phyloP scores from a whole-genome alignment of 257 asterid genomes.

The Datura wrightii region DNA sequence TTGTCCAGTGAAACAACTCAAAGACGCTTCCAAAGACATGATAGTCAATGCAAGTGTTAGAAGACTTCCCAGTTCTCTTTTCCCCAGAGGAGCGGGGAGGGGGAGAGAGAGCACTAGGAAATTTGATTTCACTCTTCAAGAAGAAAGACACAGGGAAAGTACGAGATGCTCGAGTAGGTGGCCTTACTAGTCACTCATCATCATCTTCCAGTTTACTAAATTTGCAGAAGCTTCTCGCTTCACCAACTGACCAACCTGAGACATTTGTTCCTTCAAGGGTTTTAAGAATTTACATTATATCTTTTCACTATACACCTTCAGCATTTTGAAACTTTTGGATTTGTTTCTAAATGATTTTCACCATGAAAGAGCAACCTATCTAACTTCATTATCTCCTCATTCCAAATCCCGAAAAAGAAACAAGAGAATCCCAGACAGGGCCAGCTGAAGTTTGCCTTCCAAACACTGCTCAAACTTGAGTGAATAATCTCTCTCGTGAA shows the following conservation, averaged over 20 bases:
- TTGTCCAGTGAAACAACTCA: constrained; percentile 2
- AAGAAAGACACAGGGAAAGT: constrained; percentile 11
- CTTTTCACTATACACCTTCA: neutral
- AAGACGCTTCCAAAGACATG: constrained; percentile 11
- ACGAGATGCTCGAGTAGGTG: constrained; percentile 10
- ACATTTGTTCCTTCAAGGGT: constrained; percentile 21
- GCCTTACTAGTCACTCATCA: constrained; percentile 14
- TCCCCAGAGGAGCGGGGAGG: neutral
- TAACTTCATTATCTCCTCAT: constrained; percentile 27
- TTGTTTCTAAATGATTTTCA: constrained; percentile 14
- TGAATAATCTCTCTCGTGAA: neutral
- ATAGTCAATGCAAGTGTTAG: constrained; percentile 21
- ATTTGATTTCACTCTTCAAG: constrained; percentile 21
- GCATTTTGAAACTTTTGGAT: neutral
- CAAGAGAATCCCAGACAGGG: constrained; percentile 1
- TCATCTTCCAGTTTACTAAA: constrained; percentile 11
- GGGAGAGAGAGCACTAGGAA: neutral
- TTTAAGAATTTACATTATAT: constrained; percentile 20
- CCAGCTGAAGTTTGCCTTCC: neutral
- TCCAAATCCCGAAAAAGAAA: neutral
- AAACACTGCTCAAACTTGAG: constrained; percentile 16
- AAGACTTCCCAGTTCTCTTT: neutral
- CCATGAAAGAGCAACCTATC: constrained; percentile 22
- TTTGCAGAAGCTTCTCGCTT: neutral
- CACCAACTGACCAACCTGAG: constrained; percentile 9